Evolutionary conservation across 768 basidiomycete genomes (phyloP).

Genomic region (Auriscalpium vulgare): DNA sequence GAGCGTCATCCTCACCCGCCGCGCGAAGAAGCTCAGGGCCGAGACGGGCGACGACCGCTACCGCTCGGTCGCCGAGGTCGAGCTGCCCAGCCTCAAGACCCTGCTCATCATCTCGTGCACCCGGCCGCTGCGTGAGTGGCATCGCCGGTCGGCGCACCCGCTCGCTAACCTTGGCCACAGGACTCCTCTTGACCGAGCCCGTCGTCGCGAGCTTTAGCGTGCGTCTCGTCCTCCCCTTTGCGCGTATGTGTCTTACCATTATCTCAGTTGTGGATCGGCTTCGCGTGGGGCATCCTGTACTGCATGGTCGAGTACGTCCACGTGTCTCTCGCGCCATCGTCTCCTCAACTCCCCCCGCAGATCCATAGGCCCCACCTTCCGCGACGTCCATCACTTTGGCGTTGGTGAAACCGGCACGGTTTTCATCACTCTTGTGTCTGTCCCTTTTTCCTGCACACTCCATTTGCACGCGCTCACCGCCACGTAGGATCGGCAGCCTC

Average conservation of each 20-base stretch:
- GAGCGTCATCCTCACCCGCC: constrained; percentile 57
- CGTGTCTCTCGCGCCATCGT: not conserved
- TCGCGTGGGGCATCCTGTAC: constrained; percentile 72
- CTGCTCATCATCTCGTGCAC: constrained; percentile 66
- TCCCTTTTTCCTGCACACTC: not conserved
- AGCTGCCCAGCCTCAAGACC: constrained; percentile 43
- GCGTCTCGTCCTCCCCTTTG: constrained; percentile 15
- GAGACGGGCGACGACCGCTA: constrained; percentile 57
- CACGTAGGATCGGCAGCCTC: constrained; percentile 41
- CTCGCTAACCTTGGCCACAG: constrained; percentile 25
- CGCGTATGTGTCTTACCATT: not conserved
- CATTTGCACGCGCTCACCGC: constrained; percentile 1
- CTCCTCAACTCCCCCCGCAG: constrained; percentile 20
- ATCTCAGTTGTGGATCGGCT: constrained; percentile 57
- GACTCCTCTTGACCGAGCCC: constrained; percentile 63
- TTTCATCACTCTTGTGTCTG: constrained; percentile 52
- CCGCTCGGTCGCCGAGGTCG: constrained; percentile 55
- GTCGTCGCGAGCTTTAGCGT: constrained; percentile 70
- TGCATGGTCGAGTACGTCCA: constrained; percentile 48
- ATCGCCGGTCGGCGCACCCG: too few species aligned
- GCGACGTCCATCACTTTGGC: constrained; percentile 48
- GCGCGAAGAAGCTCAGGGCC: constrained; percentile 57
- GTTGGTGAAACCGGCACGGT: constrained; percentile 51
- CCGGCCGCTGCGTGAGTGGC: constrained; percentile 56
- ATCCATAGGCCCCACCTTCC: constrained; percentile 50